phyloP scores from a whole-genome alignment of 164 flowering plant genomes.

The Vitis amurensis region DNA sequence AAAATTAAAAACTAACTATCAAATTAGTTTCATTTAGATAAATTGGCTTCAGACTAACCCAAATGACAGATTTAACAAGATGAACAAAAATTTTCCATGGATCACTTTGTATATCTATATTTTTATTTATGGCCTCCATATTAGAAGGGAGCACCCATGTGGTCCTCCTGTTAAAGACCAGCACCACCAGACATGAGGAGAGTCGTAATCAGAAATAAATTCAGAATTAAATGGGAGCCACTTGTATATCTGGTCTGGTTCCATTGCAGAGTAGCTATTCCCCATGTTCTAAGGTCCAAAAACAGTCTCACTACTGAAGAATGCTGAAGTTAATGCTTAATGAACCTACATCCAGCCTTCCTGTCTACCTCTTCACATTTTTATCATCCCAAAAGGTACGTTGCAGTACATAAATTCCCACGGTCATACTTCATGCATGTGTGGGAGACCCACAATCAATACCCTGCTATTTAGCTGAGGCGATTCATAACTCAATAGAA shows the following conservation, averaged over 20 bases:
- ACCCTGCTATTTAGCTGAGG: no score
- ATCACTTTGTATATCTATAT: neutral
- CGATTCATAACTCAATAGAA: no score
- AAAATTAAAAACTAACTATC: no score
- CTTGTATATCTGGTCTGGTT: conserved; percentile 18
- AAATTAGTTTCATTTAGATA: no score
- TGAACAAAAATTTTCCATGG: no score
- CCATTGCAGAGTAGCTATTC: conserved; percentile 6
- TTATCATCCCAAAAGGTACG: neutral
- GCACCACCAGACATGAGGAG: conserved; percentile 1
- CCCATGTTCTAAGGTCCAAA: conserved; percentile 35
- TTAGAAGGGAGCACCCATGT: conserved; percentile 9
- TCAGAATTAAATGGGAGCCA: conserved; percentile 10
- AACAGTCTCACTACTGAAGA: neutral
- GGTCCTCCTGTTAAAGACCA: conserved; percentile 13
- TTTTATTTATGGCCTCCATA: neutral
- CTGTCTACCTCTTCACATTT: neutral
- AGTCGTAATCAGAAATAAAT: conserved; percentile 6
- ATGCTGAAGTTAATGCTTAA: conserved; percentile 15
- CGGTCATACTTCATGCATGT: neutral
- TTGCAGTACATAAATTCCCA: neutral
- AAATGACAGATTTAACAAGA: no score
- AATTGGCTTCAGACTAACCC: no score
- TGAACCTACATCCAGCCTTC: conserved; percentile 16
- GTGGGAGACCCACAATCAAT: no score